Base-by-base conservation (phyloP, 31 red algal genomes). In the Odonthalia washingtoniensis region DNA sequence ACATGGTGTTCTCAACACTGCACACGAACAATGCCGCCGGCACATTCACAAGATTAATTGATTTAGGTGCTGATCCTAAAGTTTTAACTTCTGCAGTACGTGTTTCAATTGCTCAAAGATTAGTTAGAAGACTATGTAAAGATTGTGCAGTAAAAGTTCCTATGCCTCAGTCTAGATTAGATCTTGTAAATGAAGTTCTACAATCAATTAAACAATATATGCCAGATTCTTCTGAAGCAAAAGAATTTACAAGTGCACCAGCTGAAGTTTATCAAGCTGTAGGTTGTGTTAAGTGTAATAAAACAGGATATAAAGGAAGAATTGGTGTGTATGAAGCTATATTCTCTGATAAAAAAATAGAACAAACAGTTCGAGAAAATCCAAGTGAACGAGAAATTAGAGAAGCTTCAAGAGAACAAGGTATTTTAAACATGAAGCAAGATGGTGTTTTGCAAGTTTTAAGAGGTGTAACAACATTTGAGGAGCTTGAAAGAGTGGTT, bases 1-100 rank as follows among this genome's bases (percentile, higher is more conserved):
- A 76, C 72, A 38, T 76, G 72, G 72, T 76, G 28, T 43, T 76
- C 28, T 43, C 38, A 40, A 76, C 72, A 76, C 28, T 76, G 72
- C 72, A 76, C 72, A 76, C 72, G 37, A 76, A 67, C 64, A 33
- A 30, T 67, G 64, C 64, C 33, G 64, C 64, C 64, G 64, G 64
- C 33, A 67, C 30, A 33, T 67, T 67, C 33, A 35, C 64, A 67
- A 67, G 64, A 67, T 35, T 67, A 35, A 35, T 35, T 67, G 64
- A 67, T 67, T 35, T 67, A 33, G 64, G 64, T 33, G 64, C 33
- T 33, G 33, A 30, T 33, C 64, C 64, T 67, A 35, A 67, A 30
- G 33, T 35, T 30, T 67, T 67, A 67, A 33, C 64, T 33, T 30
- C 33, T 67, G 64, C 64, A 30, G 33, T 67, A 35, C 27, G 33